Evolutionary conservation across 2,329 filamentous ascomycete genomes (phyloP).

Genomic region (Elsinoe fawcettii): DNA sequence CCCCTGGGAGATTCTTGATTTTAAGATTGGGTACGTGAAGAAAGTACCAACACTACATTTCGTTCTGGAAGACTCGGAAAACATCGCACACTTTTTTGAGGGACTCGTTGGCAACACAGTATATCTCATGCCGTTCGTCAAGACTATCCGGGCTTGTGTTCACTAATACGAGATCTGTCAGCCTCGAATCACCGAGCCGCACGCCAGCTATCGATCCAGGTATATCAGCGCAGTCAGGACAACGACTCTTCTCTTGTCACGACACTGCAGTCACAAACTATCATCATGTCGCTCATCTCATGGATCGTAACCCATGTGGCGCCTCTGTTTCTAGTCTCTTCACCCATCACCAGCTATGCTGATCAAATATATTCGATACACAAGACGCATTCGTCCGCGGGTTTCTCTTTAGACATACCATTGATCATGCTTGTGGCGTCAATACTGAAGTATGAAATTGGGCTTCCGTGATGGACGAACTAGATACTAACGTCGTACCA

Average conservation of each 20-base stretch:
- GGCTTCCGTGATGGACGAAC: background rate
- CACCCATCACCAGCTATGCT: conserved; percentile 57
- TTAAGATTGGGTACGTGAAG: background rate
- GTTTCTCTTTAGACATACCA: conserved; percentile 60
- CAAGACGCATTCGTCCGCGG: conserved; percentile 50
- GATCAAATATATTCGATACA: conserved; percentile 61
- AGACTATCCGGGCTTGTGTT: background rate
- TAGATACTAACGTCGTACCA: conserved; percentile 24
- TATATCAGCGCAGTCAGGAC: background rate
- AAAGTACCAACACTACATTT: background rate
- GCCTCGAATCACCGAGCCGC: background rate
- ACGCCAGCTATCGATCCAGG: background rate
- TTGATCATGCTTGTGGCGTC: conserved; percentile 60
- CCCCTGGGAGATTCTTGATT: conserved; percentile 1
- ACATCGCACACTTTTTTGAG: background rate
- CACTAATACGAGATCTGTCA: background rate
- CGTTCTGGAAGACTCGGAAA: background rate
- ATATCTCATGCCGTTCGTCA: background rate
- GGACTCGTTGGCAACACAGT: background rate
- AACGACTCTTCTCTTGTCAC: background rate
- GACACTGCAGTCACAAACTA: conserved; percentile 7
- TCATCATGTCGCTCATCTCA: conserved; percentile 27
- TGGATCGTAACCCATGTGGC: conserved; percentile 31
- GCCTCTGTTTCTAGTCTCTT: conserved; percentile 46
- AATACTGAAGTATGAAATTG: conserved; percentile 47